phyloP scores from a whole-genome alignment of 2,329 filamentous ascomycete species.

The Trichophyton mentagrophytes region DNA sequence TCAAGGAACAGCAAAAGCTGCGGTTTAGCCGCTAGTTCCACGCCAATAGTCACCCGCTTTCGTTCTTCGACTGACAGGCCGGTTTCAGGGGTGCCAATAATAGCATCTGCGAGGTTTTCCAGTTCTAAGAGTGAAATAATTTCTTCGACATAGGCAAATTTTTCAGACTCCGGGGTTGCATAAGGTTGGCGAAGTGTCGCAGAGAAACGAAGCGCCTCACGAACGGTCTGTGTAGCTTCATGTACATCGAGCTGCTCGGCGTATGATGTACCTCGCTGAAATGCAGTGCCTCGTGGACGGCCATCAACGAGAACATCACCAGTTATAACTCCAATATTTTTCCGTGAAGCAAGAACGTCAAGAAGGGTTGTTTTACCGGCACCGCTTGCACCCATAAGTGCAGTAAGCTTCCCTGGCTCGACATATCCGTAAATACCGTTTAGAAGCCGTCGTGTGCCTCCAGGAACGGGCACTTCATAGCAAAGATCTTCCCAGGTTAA shows the following conservation, averaged over 20 bases:
- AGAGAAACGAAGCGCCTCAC: constrained; percentile 77
- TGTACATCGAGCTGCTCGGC: constrained; percentile 77
- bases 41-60: constrained; percentile 81
- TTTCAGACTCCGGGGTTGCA: constrained; percentile 58
- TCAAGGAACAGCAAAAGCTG: constrained; percentile 82
- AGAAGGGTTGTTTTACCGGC: constrained; percentile 87
- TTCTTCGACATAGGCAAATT: constrained; percentile 76
- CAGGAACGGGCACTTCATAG: constrained; percentile 72
- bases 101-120: constrained; percentile 76
- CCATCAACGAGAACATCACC: constrained; percentile 77
- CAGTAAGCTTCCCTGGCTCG: constrained; percentile 83
- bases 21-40: constrained; percentile 90
- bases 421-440: constrained; percentile 87
- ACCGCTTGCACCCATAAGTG: constrained; percentile 78
- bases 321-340: constrained; percentile 75
- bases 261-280: constrained; percentile 77
- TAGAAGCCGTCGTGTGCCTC: constrained; percentile 61
- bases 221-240: constrained; percentile 68
- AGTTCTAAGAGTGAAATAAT: constrained; percentile 86
- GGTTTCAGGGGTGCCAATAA: constrained; percentile 82
- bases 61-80: constrained; percentile 50
- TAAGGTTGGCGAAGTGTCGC: constrained; percentile 74
- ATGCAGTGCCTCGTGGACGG: constrained; percentile 55
- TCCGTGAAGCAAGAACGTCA: constrained; percentile 71
- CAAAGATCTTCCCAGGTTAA: constrained; percentile 80